These are phyloP conservation scores for Phanerochaete carnosa DNA, from an alignment of 768 basidiomycete species.

Conservation along the genomic window DNA sequence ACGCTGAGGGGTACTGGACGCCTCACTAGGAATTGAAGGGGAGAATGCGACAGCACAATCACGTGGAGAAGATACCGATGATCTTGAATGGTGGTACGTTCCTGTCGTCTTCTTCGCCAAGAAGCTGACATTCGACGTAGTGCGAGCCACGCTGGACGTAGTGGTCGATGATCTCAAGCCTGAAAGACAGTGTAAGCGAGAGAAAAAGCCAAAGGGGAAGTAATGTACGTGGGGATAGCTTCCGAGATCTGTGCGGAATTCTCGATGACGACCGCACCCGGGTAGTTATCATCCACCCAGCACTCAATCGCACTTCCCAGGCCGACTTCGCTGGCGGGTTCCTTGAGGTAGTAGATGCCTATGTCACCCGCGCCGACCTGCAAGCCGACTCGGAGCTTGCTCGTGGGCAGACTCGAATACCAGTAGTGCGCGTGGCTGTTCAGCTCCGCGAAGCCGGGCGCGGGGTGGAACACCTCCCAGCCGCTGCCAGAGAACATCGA, in stretches of 20 bases:
- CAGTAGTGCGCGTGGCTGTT: constrained; percentile 81
- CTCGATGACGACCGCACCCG: constrained; percentile 70
- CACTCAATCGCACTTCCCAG: constrained; percentile 75
- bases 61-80: constrained; percentile 86
- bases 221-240: constrained; percentile 61
- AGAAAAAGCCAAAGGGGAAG: not conserved
- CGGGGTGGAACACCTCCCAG: constrained; percentile 79
- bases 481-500: constrained; percentile 92
- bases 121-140: constrained; percentile 85
- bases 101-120: constrained; percentile 80
- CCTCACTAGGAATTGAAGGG: not conserved
- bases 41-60: not conserved
- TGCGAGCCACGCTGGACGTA: constrained; percentile 86
- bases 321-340: constrained; percentile 54
- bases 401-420: constrained; percentile 84
- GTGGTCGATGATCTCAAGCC: constrained; percentile 83
- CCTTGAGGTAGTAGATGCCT: constrained; percentile 84
- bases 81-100: constrained; percentile 83
- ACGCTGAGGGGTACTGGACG: not conserved
- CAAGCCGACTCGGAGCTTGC: constrained; percentile 79
- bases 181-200: constrained; percentile 25
- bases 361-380: constrained; percentile 88
- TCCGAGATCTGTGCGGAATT: constrained; percentile 70
- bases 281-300: constrained; percentile 97
- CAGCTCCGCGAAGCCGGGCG: constrained; percentile 37